Evolutionary conservation across 306 rosid species (phyloP), one percentile per base, ranked within the genome.

Genomic region (Quercus berberidifolia): DNA sequence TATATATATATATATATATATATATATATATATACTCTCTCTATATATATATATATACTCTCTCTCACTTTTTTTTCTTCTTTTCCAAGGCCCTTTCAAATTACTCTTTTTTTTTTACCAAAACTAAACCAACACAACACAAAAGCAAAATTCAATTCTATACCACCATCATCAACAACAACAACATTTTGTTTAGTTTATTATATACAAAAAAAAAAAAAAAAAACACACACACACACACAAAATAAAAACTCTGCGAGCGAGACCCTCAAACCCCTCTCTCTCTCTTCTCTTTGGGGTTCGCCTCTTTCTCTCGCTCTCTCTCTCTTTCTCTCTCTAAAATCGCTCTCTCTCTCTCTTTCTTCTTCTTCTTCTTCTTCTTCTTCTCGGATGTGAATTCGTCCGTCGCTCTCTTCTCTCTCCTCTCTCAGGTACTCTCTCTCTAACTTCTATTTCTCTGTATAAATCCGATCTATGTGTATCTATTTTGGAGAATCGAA

Each of bases 321-420:
- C 26, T 43, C 82, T 76, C 69, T 74, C 38, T 6, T 41, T 58
- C 41, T 79, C 71, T 35, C 76, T 73, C 55, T 69, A 30, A 46
- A 41, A 62, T 76, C 71, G 46, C 55, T 15, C 80, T 73, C 79
- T 20, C 30, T 68, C 46, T 78, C 56, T 69, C 52, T 64, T 67
- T 28, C 30, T 26, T 26, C 87, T 52, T 84, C 49, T 8, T 35
- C 41, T 35, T 38, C 43, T 7, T 6, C 41, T 35, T 35, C 46
- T 38, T 41, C 87, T 54, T 83, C 54, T 35, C 91, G 89, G 90
- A 93, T 91, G 97, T 88, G 84, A 89, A 35, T 71, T 82, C 85
- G 64, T 85, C 81, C 79, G 49, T 75, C 82, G 73, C 49, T 82
- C 73, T 58, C 74, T 80, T 73, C 54, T 12, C 76, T 85, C 92